Base-by-base conservation (phyloP, 441 rosid genomes). In the Croton setiger region DNA sequence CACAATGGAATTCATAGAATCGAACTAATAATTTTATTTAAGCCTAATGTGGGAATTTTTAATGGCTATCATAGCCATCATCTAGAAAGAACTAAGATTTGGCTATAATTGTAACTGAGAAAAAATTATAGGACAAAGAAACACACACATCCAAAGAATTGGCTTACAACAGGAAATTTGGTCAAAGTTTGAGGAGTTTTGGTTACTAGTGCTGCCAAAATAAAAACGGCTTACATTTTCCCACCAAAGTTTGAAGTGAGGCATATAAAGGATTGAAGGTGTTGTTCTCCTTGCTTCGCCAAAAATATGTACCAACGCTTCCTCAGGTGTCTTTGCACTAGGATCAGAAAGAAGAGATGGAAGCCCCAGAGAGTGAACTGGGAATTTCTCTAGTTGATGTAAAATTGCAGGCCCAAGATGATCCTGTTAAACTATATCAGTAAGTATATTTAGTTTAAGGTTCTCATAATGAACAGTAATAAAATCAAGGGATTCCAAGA, bases 261-360 rank as follows among this genome's bases (percentile, higher is more conserved):
- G 92, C 72, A 96, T 82, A 74, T 93, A 93, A 69, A 96, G 93
- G 72, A 96, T 85, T 23, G 99, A 96, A 35, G 99, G 98, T 63
- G 96, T 96, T 11, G 92, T 84, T 84, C 97, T 93, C 81, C 98
- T 88, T 63, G 99, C 98, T 89, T 96, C 99, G 53, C 94, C 88
- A 84, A 96, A 96, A 80, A 96, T 88, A 80, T 96, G 99, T 62
- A 96, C 99, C 85, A 96, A 66, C 47, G 99, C 99, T 83, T 96
- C 99, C 82, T 96, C 99, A 7, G 99, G 96, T 58, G 97, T 93
- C 86, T 96, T 96, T 60, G 99, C 99, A 70, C 99, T 85, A 69
- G 97, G 99, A 86, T 96, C 99, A 15, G 97, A 96, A 74, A 96
- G 97, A 72, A 96, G 97, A 73, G 99, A 88, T 11, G 98, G 87